Evolutionary conservation across 2,329 filamentous ascomycete species (phyloP), one percentile per base, ranked within the genome.

Genomic region (Colletotrichum tanaceti): DNA sequence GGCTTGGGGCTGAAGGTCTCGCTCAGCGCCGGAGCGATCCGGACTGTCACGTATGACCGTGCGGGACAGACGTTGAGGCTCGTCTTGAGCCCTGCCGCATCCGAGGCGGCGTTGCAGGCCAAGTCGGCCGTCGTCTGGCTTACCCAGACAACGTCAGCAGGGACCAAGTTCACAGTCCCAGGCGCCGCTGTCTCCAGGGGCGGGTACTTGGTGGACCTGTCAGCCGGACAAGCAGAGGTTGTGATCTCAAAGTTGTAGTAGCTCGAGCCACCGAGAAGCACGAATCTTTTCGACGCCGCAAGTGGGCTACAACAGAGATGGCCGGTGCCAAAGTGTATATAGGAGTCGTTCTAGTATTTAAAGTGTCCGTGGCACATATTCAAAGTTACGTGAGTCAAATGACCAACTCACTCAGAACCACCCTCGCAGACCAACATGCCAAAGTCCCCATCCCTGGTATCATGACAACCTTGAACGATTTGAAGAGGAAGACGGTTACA

Each of bases 1-100:
- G 79, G 82, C 0, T 39, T 85, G 35, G 81, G 82, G 0, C 54
- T 85, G 9, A 71, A 77, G 60, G 61, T 68, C 14, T 53, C 41
- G 0, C 68, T 82, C 10, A 83, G 85, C 63, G 82, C 82, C 0
- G 84, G 83, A 1, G 77, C 76, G 0, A 81, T 86, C 4, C 38
- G 35, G n/a, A 55, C 41, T 14, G 62, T 55, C 4, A 68, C 65
- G 2, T 65, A 60, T 11, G 61, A 65, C 11, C 53, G 54, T 1
- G 18, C 49, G 18, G 65, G 22, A 18, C 61, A 65, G 61, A 49
- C 61, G 1, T 18, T 68, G n/a, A 65, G 39, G 54, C 54, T 68
- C 1, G 52, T 5, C 1, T 35, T 68, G 6, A 53, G 47, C 4
- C 22, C 41, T 14, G 49, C 65, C 5, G 61, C 61, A 2, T 53